Conservation (phyloP, 441 rosid species). For the Brassica hybrid region DNA sequence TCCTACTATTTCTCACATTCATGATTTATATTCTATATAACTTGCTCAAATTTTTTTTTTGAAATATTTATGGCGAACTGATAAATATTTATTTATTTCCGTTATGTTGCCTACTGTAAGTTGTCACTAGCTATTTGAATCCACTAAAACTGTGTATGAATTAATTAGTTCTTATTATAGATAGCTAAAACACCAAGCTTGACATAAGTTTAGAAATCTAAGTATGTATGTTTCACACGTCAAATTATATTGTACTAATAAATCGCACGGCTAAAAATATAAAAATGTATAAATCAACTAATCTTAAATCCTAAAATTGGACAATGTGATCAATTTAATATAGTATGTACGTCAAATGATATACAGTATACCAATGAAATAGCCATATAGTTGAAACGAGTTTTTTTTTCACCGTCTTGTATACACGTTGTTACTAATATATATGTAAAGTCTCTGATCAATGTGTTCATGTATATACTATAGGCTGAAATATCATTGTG, state of each 20-base stretch:
- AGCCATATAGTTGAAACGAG: background rate
- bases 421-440: background rate
- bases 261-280: too few species aligned
- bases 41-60: background rate
- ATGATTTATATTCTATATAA: background rate
- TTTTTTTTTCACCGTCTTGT: background rate
- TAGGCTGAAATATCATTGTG: constrained; percentile 97
- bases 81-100: background rate
- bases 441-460: constrained; percentile 1
- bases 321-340: too few species aligned
- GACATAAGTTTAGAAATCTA: background rate
- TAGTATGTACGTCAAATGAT: too few species aligned
- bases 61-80: background rate
- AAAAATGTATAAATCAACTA: too few species aligned
- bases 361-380: background rate
- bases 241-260: background rate
- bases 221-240: background rate
- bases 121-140: background rate
- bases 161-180: constrained; percentile 5
- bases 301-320: too few species aligned
- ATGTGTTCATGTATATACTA: background rate
- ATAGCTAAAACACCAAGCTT: constrained; percentile 20
- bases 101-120: too few species aligned
- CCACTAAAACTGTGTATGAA: background rate
- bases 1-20: constrained; percentile 27